Conservation (phyloP, 495 filamentous ascomycete species). For the Penicillium manginii region DNA sequence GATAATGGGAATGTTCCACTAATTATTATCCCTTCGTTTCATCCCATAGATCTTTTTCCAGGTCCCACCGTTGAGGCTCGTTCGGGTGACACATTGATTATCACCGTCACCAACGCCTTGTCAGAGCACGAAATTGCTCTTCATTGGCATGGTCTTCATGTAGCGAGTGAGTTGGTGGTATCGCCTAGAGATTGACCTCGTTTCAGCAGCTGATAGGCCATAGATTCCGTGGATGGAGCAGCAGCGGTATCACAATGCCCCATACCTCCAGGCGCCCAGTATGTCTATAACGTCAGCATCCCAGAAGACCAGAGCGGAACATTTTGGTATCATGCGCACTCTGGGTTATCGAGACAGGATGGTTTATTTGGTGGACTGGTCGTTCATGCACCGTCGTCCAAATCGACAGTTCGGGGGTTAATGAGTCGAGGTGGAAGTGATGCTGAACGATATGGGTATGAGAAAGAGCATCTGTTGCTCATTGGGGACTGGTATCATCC, state of each 20-base stretch:
- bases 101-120: constrained; percentile 71
- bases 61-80: constrained; percentile 45
- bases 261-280: constrained; percentile 62
- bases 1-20: background rate
- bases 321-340: constrained; percentile 85
- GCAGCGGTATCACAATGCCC: constrained; percentile 67
- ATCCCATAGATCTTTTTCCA: constrained; percentile 36
- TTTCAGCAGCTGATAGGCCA: background rate
- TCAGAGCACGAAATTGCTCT: constrained; percentile 68
- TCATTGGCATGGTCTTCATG: constrained; percentile 82
- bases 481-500: constrained; percentile 61
- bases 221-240: constrained; percentile 72
- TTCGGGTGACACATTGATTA: constrained; percentile 68
- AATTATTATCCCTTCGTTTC: background rate
- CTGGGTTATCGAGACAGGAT: constrained; percentile 68
- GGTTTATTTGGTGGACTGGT: constrained; percentile 74
- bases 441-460: constrained; percentile 29
- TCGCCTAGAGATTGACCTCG: background rate
- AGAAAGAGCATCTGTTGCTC: constrained; percentile 48
- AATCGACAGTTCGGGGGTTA: constrained; percentile 35
- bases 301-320: constrained; percentile 72
- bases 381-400: constrained; percentile 61
- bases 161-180: constrained; percentile 51
- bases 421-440: constrained; percentile 5
- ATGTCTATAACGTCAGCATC: constrained; percentile 80